Percentiles rank a stretch among this genome's conserved stretches.
Conservation (phyloP, 2,329 filamentous ascomycete genomes). For the Paraphoma sp. region DNA sequence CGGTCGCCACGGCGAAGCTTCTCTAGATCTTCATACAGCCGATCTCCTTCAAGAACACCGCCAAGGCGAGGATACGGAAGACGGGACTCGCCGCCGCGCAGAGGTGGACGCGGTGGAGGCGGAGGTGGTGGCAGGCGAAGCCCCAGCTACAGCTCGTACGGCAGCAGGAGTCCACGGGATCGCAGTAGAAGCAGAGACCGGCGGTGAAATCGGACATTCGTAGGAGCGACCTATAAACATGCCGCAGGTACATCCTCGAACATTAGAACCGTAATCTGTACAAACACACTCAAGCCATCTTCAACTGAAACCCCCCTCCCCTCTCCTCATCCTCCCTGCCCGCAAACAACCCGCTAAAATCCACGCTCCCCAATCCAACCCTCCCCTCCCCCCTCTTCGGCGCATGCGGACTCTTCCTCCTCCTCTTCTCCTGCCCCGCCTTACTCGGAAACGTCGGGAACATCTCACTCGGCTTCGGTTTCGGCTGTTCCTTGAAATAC, state of each 20-base stretch:
- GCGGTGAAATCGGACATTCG: slow-evolving; percentile 9
- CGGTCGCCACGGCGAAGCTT: slow-evolving; percentile 50
- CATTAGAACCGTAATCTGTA: too few species aligned
- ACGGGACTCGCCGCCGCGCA: slow-evolving; percentile 19
- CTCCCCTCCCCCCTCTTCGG: slow-evolving; percentile 74
- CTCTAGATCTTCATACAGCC: slow-evolving; percentile 50
- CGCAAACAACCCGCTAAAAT: slow-evolving; percentile 60
- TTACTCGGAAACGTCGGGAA: slow-evolving; percentile 98
- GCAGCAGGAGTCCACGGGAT: slow-evolving; percentile 57
- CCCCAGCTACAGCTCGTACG: slow-evolving; percentile 69
- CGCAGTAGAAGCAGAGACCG: slow-evolving; percentile 54
- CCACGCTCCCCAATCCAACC: slow-evolving; percentile 51
- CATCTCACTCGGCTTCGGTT: slow-evolving; percentile 87
- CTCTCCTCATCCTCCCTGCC: slow-evolving; percentile 55
- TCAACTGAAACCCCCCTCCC: slow-evolving; percentile 55
- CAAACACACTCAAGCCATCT: slow-evolving; percentile 30
- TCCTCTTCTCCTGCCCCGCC: slow-evolving; percentile 84
- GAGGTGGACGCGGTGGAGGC: slow-evolving; percentile 39
- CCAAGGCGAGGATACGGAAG: slow-evolving; percentile 29
- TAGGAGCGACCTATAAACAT: not conserved
- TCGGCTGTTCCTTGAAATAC: slow-evolving; percentile 89
- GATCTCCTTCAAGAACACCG: slow-evolving; percentile 46
- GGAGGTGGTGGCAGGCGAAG: slow-evolving; percentile 59
- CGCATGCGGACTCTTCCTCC: slow-evolving; percentile 79
- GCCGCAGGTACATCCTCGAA: too few species aligned